Percentiles rank a stretch among this genome's conserved stretches.
phyloP scores from a whole-genome alignment of 495 filamentous ascomycete species.

The Achaetomiella virescens region DNA sequence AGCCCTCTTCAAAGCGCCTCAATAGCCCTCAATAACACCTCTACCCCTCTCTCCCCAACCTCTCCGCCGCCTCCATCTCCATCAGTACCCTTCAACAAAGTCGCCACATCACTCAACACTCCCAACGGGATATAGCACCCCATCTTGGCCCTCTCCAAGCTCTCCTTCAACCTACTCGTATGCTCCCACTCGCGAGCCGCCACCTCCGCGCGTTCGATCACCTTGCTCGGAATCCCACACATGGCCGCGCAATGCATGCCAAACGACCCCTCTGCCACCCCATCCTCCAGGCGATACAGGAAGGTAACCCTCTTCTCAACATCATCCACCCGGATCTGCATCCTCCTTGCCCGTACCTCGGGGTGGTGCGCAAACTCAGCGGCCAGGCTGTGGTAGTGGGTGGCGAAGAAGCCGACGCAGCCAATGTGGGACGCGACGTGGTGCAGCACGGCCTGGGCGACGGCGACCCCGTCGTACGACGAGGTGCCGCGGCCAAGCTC shows the following conservation, averaged over 20 bases:
- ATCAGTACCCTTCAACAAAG: constrained; percentile 56
- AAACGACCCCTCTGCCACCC: constrained; percentile 94
- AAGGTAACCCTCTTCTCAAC: constrained; percentile 76
- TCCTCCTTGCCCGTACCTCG: constrained; percentile 76
- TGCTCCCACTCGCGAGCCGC: constrained; percentile 97
- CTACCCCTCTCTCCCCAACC: constrained; percentile 49
- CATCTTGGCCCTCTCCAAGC: constrained; percentile 68
- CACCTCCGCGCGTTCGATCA: constrained; percentile 79
- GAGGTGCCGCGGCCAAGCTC: constrained; percentile 93
- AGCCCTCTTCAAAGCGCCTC: constrained; percentile 54
- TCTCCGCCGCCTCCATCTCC: constrained; percentile 39
- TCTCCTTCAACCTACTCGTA: constrained; percentile 82
- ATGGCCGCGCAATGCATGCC: constrained; percentile 99
- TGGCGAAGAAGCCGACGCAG: constrained; percentile 94
- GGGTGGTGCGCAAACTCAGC: constrained; percentile 84
- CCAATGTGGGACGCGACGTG: constrained; percentile 91
- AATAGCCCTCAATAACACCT: constrained; percentile 71
- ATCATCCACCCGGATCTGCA: constrained; percentile 95
- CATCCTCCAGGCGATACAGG: constrained; percentile 89
- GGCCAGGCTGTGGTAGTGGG: constrained; percentile 92
- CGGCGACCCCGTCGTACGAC: constrained; percentile 91
- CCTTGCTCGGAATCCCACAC: constrained; percentile 82
- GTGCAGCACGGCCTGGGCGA: constrained; percentile 93
- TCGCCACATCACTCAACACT: constrained; percentile 84
- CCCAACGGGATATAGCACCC: constrained; percentile 79